Conservation (phyloP, 2,329 filamentous ascomycete species). For the Verticillium tricorpus region DNA sequence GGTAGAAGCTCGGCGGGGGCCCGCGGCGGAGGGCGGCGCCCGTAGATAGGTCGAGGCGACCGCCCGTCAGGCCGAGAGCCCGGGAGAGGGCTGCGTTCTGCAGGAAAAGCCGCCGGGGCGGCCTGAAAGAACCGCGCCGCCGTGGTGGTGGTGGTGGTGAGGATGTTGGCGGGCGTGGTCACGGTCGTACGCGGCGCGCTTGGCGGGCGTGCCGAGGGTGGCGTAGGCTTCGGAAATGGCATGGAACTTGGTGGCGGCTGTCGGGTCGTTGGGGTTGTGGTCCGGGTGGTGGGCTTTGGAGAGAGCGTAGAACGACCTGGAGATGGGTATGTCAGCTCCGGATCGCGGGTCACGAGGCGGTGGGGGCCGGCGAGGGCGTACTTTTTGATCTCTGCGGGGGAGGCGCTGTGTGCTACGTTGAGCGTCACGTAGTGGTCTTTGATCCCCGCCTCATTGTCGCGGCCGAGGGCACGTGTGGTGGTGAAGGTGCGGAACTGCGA, state of each 20-base stretch:
- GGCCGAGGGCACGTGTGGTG: slow-evolving; percentile 24
- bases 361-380: slow-evolving; percentile 24
- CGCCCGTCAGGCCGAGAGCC: no score
- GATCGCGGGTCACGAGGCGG: background rate
- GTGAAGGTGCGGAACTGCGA: slow-evolving; percentile 2
- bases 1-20: slow-evolving; percentile 86
- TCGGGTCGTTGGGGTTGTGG: slow-evolving; percentile 72
- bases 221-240: slow-evolving; percentile 81
- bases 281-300: slow-evolving; percentile 93
- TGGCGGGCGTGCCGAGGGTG: slow-evolving; percentile 65
- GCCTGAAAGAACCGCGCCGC: no score
- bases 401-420: slow-evolving; percentile 64
- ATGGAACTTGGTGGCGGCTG: slow-evolving; percentile 72
- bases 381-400: slow-evolving; percentile 80
- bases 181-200: slow-evolving; percentile 78
- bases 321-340: background rate
- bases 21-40: no score
- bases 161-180: slow-evolving; percentile 46
- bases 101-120: no score
- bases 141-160: slow-evolving; percentile 23
- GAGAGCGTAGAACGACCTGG: slow-evolving; percentile 77
- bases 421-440: slow-evolving; percentile 80
- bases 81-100: no score
- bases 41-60: no score
- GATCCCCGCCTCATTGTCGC: slow-evolving; percentile 20